Conservation (phyloP, 2,329 filamentous ascomycete species). For the Stenocarpella maydis region DNA sequence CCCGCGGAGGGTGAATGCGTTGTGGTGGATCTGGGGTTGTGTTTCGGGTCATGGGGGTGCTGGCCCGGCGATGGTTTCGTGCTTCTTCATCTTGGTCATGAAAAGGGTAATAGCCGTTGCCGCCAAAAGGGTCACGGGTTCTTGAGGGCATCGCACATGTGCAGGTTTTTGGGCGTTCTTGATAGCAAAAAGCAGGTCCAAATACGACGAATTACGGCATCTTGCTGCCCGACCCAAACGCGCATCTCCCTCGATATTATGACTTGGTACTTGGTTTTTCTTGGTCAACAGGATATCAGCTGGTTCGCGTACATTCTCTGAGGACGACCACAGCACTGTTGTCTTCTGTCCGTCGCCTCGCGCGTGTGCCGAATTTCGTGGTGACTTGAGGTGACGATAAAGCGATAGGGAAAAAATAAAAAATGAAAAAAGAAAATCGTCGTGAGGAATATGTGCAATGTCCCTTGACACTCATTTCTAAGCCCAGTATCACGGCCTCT, state of each 20-base stretch:
- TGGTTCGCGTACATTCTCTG: background rate
- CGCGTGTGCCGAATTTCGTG: background rate
- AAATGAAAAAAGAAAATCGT: background rate
- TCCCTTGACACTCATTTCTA: background rate
- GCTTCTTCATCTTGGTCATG: constrained; percentile 30
- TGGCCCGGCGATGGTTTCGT: constrained; percentile 30
- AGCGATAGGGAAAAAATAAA: background rate
- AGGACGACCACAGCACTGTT: background rate
- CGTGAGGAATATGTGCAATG: background rate
- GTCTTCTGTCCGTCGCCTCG: background rate
- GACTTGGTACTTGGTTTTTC: background rate
- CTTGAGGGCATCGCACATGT: constrained; percentile 34
- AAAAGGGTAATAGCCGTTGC: constrained; percentile 30
- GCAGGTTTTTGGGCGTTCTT: constrained; percentile 37
- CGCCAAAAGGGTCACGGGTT: constrained; percentile 33
- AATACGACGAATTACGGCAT: constrained; percentile 37
- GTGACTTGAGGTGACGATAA: background rate
- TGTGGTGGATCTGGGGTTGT: background rate
- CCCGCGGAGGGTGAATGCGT: constrained; percentile 27
- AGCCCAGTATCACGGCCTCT: background rate
- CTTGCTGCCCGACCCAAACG: constrained; percentile 34
- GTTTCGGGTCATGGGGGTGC: constrained; percentile 24
- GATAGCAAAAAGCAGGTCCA: constrained; percentile 36
- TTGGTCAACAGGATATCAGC: background rate
- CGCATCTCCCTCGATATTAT: background rate